Evolutionary conservation across 208 protist genomes (phyloP).

Genomic region (Crithidia bombi): DNA sequence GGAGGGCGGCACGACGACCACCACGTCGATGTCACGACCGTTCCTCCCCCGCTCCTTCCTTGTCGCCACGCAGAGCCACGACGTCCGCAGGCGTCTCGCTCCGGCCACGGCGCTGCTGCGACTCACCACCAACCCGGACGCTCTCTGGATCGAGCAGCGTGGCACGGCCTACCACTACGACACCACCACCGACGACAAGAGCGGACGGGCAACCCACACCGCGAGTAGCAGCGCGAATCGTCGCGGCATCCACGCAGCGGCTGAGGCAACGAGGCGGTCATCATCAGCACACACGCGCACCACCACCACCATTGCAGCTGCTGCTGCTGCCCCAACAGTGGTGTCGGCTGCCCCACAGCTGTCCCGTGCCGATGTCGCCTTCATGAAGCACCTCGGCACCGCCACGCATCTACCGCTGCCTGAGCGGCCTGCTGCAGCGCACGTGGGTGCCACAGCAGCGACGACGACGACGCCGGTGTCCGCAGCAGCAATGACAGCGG

Average conservation of each 20-base stretch:
- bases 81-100: conserved; percentile 64
- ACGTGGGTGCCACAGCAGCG: background rate
- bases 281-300: background rate
- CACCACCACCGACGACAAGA: conserved; percentile 2
- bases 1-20: background rate
- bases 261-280: too few species aligned
- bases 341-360: conserved; percentile 33
- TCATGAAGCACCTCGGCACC: conserved; percentile 52
- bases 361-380: conserved; percentile 59
- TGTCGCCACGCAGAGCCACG: conserved; percentile 82
- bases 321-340: conserved; percentile 15
- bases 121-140: conserved; percentile 55
- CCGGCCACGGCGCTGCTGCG: conserved; percentile 60
- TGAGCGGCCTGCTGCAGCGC: background rate
- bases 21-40: conserved; percentile 4
- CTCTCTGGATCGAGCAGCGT: conserved; percentile 77
- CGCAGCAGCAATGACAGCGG: background rate
- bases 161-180: conserved; percentile 54
- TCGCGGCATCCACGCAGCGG: too few species aligned
- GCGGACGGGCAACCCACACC: too few species aligned
- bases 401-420: conserved; percentile 22
- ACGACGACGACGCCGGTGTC: background rate
- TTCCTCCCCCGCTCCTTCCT: conserved; percentile 39
- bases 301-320: background rate
- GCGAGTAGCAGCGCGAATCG: too few species aligned